Evolutionary conservation across 345 rosid species (phyloP), one percentile per base, ranked within the genome.

Genomic region (Lumnitzera racemosa): DNA sequence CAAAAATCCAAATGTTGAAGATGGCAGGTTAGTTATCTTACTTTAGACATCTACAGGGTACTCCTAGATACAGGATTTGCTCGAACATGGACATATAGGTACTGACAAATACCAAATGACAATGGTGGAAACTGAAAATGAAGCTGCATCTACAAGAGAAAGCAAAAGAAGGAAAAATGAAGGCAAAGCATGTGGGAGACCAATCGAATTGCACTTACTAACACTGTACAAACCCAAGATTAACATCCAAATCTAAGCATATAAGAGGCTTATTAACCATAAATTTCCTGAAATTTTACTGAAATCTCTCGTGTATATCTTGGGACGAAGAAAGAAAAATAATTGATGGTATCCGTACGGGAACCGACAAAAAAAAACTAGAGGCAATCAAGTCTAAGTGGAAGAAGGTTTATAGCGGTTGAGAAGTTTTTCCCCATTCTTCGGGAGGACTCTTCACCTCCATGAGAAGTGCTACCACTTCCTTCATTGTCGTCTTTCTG

Each of bases 381-480:
- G 14, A 13, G 27, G 23, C 11, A 61, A 47, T 55, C 57, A 86
- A 65, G 78, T 74, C 69, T 74, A 83, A 63, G 71, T 77, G 15
- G 88, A 80, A 31, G 96, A 73, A 71, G 87, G 94, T 64, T 92
- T 92, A 83, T 65, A 89, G 79, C 61, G 98, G 96, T 63, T 89
- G 96, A 29, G 94, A 85, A 49, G 96, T 84, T 55, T 90, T 87
- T 15, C 92, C 96, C 91, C 94, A 87, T 58, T 89, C 96, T 55
- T 92, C 96, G 8, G 88, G 84, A 69, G 86, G 68, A 68, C 88
- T 87, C 79, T 92, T 92, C 69, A 92, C 96, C 69, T 92, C 96
- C 86, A 70, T 81, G 49, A 92, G 72, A 77, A 92, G 43, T 12
- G 98, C 89, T 60, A 92, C 90, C 55, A 92, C 98, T 73, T 92